These are phyloP conservation scores for Cystofilobasidium capitatum DNA, from an alignment of 768 basidiomycete species.

Conservation along the genomic window DNA sequence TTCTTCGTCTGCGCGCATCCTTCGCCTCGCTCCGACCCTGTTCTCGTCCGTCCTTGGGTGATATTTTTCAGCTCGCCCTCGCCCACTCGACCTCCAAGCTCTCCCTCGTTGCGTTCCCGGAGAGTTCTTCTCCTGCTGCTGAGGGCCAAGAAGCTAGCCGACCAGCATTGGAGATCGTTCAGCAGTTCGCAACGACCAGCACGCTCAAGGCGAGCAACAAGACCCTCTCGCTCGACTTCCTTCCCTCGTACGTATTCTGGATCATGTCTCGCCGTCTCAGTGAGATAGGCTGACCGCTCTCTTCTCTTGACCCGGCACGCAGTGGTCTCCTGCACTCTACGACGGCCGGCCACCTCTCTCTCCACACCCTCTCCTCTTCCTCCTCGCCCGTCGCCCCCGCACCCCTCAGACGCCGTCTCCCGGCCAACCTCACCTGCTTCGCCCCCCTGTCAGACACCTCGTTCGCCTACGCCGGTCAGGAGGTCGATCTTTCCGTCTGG, in stretches of 20 bases:
- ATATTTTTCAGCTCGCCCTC: constrained; percentile 10
- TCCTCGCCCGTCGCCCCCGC: neutral
- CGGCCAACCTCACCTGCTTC: constrained; percentile 16
- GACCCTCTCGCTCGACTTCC: neutral
- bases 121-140: neutral
- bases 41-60: too few species aligned
- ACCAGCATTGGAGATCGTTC: constrained; percentile 1
- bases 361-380: constrained; percentile 7
- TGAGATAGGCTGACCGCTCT: neutral
- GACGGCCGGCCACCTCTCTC: constrained; percentile 6
- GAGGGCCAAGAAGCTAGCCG: neutral
- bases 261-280: too few species aligned
- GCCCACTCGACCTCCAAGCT: constrained; percentile 22
- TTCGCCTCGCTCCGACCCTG: too few species aligned
- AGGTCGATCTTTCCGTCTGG: constrained; percentile 78
- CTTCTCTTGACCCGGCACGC: neutral
- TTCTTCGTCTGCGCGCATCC: too few species aligned
- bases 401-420: constrained; percentile 12
- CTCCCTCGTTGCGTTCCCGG: constrained; percentile 11
- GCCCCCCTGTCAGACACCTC: constrained; percentile 37
- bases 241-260: neutral
- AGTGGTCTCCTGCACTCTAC: constrained; percentile 20
- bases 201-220: neutral
- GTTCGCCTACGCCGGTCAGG: constrained; percentile 76
- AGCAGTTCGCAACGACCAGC: constrained; percentile 11